Conservation (phyloP, 305 asterid species). For the Rubia peregrina region DNA sequence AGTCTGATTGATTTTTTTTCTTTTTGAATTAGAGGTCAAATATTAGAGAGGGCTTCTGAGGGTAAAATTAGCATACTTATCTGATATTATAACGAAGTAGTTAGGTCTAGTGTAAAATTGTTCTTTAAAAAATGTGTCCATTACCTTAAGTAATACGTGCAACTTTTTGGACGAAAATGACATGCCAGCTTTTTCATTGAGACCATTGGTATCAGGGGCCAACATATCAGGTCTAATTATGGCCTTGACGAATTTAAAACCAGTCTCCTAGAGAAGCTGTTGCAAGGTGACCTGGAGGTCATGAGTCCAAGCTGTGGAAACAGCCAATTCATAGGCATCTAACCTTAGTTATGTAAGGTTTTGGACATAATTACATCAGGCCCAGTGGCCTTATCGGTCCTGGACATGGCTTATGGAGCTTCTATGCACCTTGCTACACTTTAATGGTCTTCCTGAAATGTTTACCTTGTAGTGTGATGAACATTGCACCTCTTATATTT, state of each 20-base stretch:
- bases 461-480: neutral
- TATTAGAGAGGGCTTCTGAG: neutral
- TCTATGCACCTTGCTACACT: no score
- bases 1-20: neutral
- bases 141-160: neutral
- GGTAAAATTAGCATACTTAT: neutral
- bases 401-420: no score
- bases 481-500: neutral
- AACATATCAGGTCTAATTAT: neutral
- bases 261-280: neutral
- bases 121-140: neutral
- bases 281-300: neutral
- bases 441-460: no score
- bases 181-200: neutral
- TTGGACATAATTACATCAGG: neutral
- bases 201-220: neutral
- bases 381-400: no score
- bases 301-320: neutral
- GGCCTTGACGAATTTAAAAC: neutral
- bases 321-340: neutral
- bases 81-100: neutral
- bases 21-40: neutral
- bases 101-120: neutral
- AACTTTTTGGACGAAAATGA: neutral
- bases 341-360: neutral